Base-by-base conservation (phyloP, 345 rosid genomes). In the Lumnitzera racemosa region DNA sequence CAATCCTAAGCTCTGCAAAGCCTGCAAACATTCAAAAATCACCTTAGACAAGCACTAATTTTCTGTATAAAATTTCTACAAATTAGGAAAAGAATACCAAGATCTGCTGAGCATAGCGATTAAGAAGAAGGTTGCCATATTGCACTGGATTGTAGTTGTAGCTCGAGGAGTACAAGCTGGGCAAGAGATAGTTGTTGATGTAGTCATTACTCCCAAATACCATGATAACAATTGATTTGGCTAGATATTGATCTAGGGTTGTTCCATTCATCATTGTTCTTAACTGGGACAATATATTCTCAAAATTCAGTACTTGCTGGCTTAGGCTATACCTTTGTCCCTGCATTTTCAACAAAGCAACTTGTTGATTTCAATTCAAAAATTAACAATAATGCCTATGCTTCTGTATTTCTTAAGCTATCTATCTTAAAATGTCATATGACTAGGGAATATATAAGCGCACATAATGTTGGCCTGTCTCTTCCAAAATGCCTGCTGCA, bases 121-220 rank as follows among this genome's bases (percentile, higher is more conserved):
- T 85, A 63, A 83, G 81, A 58, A 95, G 83, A 58, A 86, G 78
- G 62, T 85, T 70, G 24, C 87, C 92, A 41, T 63, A 95, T 15
- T 77, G 77, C 3, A 65, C 67, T 3, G 85, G 94, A 61, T 51
- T 83, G 69, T 82, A 95, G 62, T 56, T 79, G 59, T 49, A 50
- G 68, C 80, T 70, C 47, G 89, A 84, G n/a, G 78, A 49, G 71
- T 90, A 90, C 41, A 84, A 52, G 46, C 68, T 59, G 13, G 96
- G 91, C 85, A 88, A 57, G 67, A 95, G 91, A 67, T 85, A 95
- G 78, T 88, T 95, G 83, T 88, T 85, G 78, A 90, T 84, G 78
- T 95, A 95, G 74, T 95, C 97, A 69, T 88, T 90, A 72, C 96
- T 90, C 46, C 97, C 97, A 55, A 95, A 79, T 43, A 79, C 83